phyloP scores from a whole-genome alignment of 768 basidiomycete species.

The Panellus pusillus region DNA sequence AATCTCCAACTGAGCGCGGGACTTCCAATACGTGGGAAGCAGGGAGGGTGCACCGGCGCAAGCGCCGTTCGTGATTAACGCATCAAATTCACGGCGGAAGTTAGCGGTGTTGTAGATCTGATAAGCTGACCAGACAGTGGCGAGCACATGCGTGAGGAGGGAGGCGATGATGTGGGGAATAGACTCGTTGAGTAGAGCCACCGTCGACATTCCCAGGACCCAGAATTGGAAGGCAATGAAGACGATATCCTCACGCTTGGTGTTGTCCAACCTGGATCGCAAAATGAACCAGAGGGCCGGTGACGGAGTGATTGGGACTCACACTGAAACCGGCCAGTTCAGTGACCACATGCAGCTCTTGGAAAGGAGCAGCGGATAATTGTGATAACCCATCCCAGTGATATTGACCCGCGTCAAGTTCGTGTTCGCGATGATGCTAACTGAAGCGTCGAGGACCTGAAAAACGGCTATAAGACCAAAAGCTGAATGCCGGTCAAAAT shows the following conservation, averaged over 20 bases:
- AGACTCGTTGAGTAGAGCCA: conserved; percentile 73
- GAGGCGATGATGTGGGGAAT: conserved; percentile 80
- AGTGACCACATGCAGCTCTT: conserved; percentile 57
- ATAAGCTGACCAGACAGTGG: conserved; percentile 71
- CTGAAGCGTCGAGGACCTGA: conserved; percentile 12
- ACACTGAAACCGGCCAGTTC: conserved; percentile 73
- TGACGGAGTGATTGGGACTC: conserved; percentile 28
- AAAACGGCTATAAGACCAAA: background rate
- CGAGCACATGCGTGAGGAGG: conserved; percentile 69
- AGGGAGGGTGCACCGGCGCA: conserved; percentile 53
- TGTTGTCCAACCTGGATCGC: conserved; percentile 57
- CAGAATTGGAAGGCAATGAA: conserved; percentile 81
- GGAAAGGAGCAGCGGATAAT: conserved; percentile 40
- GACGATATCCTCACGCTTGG: conserved; percentile 74
- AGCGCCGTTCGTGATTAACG: conserved; percentile 62
- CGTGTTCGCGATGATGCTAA: conserved; percentile 21
- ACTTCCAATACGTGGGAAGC: conserved; percentile 64
- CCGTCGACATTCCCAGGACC: conserved; percentile 76
- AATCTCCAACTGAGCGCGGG: conserved; percentile 60
- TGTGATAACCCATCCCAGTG: conserved; percentile 33
- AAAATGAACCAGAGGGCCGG: background rate
- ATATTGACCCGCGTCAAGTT: conserved; percentile 27
- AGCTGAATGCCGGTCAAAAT: background rate
- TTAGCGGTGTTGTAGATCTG: conserved; percentile 60
- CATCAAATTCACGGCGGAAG: conserved; percentile 58